Conservation (phyloP, 805 yeast species). For the Wickerhamomyces kurtzmanii region DNA sequence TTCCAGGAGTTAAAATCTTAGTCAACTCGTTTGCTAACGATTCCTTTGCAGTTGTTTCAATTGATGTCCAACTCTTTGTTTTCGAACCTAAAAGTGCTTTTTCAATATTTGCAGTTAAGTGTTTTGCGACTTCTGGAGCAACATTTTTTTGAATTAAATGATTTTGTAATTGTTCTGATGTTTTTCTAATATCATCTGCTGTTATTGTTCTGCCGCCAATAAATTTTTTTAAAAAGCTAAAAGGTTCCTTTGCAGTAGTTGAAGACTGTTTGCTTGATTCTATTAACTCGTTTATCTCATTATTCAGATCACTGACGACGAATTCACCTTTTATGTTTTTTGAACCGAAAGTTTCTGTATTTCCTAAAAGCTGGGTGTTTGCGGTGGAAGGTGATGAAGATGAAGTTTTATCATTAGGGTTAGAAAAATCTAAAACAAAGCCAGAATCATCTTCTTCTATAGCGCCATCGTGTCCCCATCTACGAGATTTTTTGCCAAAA, state of each 20-base stretch:
- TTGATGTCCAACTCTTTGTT: slow-evolving; percentile 64
- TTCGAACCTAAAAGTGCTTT: slow-evolving; percentile 63
- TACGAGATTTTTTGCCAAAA: slow-evolving; percentile 37
- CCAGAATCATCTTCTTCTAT: slow-evolving; percentile 34
- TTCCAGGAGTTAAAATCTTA: slow-evolving; percentile 81
- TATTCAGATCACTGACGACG: slow-evolving; percentile 52
- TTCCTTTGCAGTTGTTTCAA: slow-evolving; percentile 64
- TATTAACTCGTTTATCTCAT: slow-evolving; percentile 35
- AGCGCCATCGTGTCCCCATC: slow-evolving; percentile 59
- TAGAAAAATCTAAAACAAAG: slow-evolving; percentile 47
- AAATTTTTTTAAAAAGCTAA: slow-evolving; percentile 48
- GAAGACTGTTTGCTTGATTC: slow-evolving; percentile 15
- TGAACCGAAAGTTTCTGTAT: slow-evolving; percentile 27
- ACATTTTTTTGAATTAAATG: slow-evolving; percentile 82
- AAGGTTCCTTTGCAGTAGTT: slow-evolving; percentile 26
- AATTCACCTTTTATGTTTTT: slow-evolving; percentile 46
- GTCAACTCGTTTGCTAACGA: slow-evolving; percentile 51
- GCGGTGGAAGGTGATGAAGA: slow-evolving; percentile 12
- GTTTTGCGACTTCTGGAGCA: slow-evolving; percentile 80
- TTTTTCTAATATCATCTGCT: slow-evolving; percentile 53
- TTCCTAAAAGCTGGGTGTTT: slow-evolving; percentile 6
- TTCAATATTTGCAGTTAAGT: slow-evolving; percentile 61
- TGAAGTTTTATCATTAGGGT: slow-evolving; percentile 10
- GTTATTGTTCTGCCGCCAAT: slow-evolving; percentile 65
- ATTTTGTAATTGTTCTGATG: slow-evolving; percentile 56